Conservation (phyloP, 805 yeast species). For the Millerozyma acaciae region DNA sequence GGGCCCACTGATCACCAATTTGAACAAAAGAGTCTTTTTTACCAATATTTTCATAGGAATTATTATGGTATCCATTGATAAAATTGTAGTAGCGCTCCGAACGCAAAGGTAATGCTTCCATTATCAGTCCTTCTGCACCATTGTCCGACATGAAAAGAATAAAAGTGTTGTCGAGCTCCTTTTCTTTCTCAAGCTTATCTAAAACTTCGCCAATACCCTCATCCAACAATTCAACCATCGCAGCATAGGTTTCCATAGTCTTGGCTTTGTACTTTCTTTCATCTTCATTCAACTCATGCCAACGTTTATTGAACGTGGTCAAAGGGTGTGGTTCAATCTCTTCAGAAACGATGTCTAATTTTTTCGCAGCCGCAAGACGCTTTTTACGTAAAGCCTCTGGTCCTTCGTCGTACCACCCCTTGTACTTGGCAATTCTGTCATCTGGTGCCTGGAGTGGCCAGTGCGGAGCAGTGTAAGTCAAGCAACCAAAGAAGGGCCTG, state of each 20-base stretch:
- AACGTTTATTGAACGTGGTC: slow-evolving; percentile 38
- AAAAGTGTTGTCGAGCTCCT: slow-evolving; percentile 51
- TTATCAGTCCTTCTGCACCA: slow-evolving; percentile 60
- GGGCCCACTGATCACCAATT: slow-evolving; percentile 60
- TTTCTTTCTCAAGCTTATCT: slow-evolving; percentile 35
- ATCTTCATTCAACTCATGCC: slow-evolving; percentile 39
- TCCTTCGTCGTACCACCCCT: slow-evolving; percentile 46
- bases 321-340: slow-evolving; percentile 43
- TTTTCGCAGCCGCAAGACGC: slow-evolving; percentile 37
- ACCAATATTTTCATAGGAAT: slow-evolving; percentile 46
- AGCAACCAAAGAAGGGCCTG: slow-evolving; percentile 51
- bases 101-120: slow-evolving; percentile 51
- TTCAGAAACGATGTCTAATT: slow-evolving; percentile 45
- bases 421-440: slow-evolving; percentile 44
- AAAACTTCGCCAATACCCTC: slow-evolving; percentile 48
- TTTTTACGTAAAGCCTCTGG: slow-evolving; percentile 40
- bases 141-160: slow-evolving; percentile 61
- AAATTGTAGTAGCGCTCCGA: slow-evolving; percentile 19
- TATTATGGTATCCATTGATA: slow-evolving; percentile 37
- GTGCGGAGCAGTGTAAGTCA: slow-evolving; percentile 63
- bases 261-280: slow-evolving; percentile 36
- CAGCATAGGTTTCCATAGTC: slow-evolving; percentile 58
- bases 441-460: slow-evolving; percentile 65
- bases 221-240: slow-evolving; percentile 58
- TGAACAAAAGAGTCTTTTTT: slow-evolving; percentile 44